These are phyloP conservation scores for Cryptosporidium viatorum DNA, from an alignment of 169 alveolate genomes.

Conservation along the genomic window DNA sequence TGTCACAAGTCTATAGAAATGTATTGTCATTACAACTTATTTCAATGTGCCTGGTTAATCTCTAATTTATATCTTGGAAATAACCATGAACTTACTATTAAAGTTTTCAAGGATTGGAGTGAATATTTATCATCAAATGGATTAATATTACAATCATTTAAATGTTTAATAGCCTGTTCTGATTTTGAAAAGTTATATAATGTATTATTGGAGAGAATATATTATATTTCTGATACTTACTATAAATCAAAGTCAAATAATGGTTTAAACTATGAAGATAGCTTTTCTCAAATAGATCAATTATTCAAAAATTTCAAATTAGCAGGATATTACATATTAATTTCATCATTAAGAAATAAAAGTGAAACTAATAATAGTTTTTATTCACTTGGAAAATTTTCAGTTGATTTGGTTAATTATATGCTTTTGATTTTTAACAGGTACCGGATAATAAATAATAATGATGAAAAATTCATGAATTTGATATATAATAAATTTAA, in stretches of 20 bases:
- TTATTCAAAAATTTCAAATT: background rate
- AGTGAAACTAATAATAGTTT: background rate
- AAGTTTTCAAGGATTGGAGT: conserved; percentile 34
- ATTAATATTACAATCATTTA: conserved; percentile 22
- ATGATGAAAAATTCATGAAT: background rate
- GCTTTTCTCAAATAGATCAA: background rate
- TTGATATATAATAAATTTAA: background rate
- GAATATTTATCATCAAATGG: background rate
- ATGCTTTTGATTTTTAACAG: background rate
- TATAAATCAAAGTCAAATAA: background rate
- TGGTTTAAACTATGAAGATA: background rate
- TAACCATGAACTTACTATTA: background rate
- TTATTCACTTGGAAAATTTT: background rate
- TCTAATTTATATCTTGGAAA: conserved; percentile 21
- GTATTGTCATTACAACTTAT: conserved; percentile 45
- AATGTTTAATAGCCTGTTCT: conserved; percentile 18
- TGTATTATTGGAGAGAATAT: conserved; percentile 8
- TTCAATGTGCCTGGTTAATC: conserved; percentile 37
- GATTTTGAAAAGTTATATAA: conserved; percentile 5
- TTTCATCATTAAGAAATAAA: background rate
- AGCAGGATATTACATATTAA: background rate
- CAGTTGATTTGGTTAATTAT: background rate
- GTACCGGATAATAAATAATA: background rate
- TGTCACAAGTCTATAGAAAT: conserved; percentile 42
- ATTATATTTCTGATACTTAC: background rate